These are phyloP conservation scores for Tuber indicum DNA, from an alignment of 495 filamentous ascomycete species.

Conservation along the genomic window DNA sequence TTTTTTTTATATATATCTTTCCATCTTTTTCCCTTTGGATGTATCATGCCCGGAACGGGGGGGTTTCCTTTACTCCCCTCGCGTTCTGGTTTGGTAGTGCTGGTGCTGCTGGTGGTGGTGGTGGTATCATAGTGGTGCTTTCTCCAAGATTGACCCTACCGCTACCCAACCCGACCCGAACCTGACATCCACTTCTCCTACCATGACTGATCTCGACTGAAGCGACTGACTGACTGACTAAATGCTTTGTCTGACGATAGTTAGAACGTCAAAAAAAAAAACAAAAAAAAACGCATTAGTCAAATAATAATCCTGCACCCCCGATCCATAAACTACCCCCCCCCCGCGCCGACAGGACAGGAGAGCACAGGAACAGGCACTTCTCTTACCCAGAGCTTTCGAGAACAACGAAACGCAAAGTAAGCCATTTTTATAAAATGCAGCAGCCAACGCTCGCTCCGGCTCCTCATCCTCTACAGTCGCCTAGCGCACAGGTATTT, in stretches of 20 bases:
- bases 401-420: constrained; percentile 1
- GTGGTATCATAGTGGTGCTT: background rate
- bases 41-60: background rate
- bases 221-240: background rate
- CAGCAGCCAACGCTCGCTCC: constrained; percentile 42
- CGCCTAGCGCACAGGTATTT: constrained; percentile 35
- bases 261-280: background rate
- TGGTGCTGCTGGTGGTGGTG: background rate
- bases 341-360: background rate
- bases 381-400: background rate
- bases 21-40: background rate
- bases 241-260: constrained; percentile 1
- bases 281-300: background rate
- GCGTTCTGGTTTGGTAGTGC: background rate
- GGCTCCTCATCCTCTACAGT: constrained; percentile 39
- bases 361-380: background rate
- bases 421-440: constrained; percentile 18
- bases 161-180: background rate
- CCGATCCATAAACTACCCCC: background rate
- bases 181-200: background rate
- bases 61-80: background rate
- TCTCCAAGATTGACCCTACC: constrained; percentile 1
- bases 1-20: too few relatives aligned
- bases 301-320: constrained; percentile 3
- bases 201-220: background rate